These are phyloP conservation scores for Babjeviella inositovora DNA, from an alignment of 805 yeast species.

Conservation along the genomic window DNA sequence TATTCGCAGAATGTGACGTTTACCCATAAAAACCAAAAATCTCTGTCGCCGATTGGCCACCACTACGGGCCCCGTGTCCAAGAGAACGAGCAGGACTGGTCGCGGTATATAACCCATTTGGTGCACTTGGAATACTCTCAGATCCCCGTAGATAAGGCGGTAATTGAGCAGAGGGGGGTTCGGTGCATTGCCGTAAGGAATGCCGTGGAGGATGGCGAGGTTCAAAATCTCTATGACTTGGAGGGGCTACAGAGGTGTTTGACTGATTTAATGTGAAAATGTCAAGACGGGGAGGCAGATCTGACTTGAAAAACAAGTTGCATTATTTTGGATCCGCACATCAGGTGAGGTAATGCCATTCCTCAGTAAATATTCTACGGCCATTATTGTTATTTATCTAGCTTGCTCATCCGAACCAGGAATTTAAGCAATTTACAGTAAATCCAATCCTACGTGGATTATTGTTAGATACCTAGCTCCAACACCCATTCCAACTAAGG, in stretches of 20 bases:
- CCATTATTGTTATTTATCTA: slow-evolving; percentile 1
- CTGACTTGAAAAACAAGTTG: too few species aligned
- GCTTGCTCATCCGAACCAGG: too few species aligned
- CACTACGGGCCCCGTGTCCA: slow-evolving; percentile 1
- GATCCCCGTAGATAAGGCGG: slow-evolving; percentile 27
- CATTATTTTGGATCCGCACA: too few species aligned
- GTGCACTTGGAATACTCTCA: slow-evolving; percentile 34
- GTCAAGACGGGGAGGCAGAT: too few species aligned
- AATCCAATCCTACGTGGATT: too few species aligned
- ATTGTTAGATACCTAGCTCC: too few species aligned
- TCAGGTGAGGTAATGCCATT: too few species aligned
- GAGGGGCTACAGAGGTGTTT: slow-evolving; percentile 8
- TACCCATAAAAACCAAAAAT: slow-evolving; percentile 5
- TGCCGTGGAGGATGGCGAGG: slow-evolving; percentile 7
- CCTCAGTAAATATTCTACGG: too few species aligned
- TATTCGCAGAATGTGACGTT: slow-evolving; percentile 26
- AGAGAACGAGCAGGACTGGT: slow-evolving; percentile 12
- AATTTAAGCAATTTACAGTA: too few species aligned
- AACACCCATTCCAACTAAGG: too few species aligned
- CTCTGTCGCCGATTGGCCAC: slow-evolving; percentile 2
- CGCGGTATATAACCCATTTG: slow-evolving; percentile 44
- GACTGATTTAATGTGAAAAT: slow-evolving; percentile 3
- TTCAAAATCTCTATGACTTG: slow-evolving; percentile 26
- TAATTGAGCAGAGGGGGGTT: slow-evolving; percentile 24
- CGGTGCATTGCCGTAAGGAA: slow-evolving; percentile 22